Evolutionary conservation across 768 basidiomycete species (phyloP).

Genomic region (Amyloporia xantha): DNA sequence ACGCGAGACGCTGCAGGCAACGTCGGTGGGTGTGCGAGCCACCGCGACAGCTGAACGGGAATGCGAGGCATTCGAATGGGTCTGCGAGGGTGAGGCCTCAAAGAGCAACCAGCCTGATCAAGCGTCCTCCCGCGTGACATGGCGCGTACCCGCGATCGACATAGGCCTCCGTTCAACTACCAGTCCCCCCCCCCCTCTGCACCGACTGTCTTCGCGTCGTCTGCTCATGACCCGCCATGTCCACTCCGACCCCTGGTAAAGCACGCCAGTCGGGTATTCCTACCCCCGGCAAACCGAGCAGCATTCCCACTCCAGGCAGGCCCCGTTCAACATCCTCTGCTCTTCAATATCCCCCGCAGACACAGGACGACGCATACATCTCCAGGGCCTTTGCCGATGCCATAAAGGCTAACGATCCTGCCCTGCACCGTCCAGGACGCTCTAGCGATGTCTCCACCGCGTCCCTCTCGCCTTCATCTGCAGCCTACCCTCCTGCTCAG

Average conservation of each 20-base stretch:
- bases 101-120: background rate
- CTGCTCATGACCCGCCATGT: background rate
- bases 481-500: conserved; percentile 32
- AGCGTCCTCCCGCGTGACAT: background rate
- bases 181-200: too few relatives aligned
- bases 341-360: conserved; percentile 20
- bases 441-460: conserved; percentile 32
- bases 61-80: conserved; percentile 21
- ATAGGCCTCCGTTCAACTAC: background rate
- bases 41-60: conserved; percentile 18
- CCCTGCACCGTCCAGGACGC: conserved; percentile 50
- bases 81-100: background rate
- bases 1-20: conserved; percentile 2
- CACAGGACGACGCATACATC: conserved; percentile 50
- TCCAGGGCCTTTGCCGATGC: conserved; percentile 74
- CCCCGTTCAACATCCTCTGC: conserved; percentile 58
- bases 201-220: background rate
- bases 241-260: background rate
- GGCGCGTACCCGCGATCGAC: background rate
- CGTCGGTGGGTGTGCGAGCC: conserved; percentile 17
- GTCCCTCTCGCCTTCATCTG: conserved; percentile 43
- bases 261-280: conserved; percentile 26
- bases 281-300: conserved; percentile 39
- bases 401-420: conserved; percentile 74
- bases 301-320: conserved; percentile 45